Conservation (phyloP, 768 basidiomycete genomes). For the Leccinum pellstonianum region DNA sequence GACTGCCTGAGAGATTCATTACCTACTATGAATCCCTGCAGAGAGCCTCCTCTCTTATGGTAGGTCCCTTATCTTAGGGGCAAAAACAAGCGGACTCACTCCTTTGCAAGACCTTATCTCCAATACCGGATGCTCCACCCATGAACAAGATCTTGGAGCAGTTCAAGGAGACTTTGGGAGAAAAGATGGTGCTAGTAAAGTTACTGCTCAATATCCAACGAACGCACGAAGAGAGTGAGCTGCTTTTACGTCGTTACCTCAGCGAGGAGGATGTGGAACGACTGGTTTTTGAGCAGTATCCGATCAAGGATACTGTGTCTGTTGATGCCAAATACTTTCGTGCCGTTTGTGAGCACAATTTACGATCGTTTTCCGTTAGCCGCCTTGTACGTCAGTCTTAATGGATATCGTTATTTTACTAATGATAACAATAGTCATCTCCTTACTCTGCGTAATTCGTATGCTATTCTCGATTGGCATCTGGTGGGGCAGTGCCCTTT, state of each 20-base stretch:
- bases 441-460: neutral
- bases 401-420: neutral
- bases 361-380: neutral
- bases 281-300: neutral
- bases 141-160: neutral
- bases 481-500: neutral
- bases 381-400: neutral
- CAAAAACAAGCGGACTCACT: neutral
- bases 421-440: neutral
- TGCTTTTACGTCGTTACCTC: neutral
- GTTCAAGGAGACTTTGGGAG: neutral
- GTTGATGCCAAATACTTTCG: neutral
- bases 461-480: neutral
- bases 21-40: neutral
- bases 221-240: neutral
- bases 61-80: neutral
- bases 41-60: neutral
- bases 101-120: neutral
- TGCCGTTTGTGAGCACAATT: neutral
- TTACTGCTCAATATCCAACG: neutral
- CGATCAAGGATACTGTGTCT: neutral
- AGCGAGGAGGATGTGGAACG: neutral
- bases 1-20: neutral
- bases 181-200: neutral
- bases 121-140: neutral